These are phyloP conservation scores for Syncephalastrum racemosum DNA, from an alignment of 371 early-diverging fungal genomes.

Conservation along the genomic window DNA sequence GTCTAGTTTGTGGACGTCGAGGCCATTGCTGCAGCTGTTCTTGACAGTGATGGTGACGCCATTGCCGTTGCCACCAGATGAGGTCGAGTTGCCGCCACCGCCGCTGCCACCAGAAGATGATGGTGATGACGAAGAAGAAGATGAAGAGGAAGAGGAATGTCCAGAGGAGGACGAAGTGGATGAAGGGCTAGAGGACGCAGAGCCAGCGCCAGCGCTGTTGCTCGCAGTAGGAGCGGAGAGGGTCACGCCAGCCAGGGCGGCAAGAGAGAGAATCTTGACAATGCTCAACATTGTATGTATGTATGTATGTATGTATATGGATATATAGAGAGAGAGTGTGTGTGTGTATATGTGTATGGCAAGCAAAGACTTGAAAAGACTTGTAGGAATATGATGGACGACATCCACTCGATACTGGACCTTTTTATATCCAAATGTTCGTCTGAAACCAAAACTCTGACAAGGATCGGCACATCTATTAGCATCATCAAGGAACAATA, in stretches of 20 bases:
- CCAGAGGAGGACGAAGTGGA: neutral
- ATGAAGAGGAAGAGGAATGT: neutral
- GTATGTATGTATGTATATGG: neutral
- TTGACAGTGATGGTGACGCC: slow-evolving; percentile 34
- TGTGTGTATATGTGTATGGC: neutral
- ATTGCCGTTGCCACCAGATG: slow-evolving; percentile 6
- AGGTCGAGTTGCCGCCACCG: slow-evolving; percentile 9
- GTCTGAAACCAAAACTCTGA: no score
- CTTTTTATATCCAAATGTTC: no score
- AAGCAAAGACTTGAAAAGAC: no score
- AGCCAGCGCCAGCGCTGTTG: neutral
- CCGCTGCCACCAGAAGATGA: no score
- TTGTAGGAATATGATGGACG: no score
- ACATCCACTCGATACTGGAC: no score
- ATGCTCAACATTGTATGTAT: slow-evolving; percentile 23
- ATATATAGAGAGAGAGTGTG: slow-evolving; percentile 1
- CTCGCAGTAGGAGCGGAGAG: slow-evolving; percentile 13
- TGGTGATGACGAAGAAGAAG: no score
- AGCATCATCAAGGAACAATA: no score
- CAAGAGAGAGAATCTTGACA: slow-evolving; percentile 13
- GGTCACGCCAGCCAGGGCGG: slow-evolving; percentile 20
- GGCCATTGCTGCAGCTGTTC: slow-evolving; percentile 27
- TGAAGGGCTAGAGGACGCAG: neutral
- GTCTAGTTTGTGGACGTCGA: slow-evolving; percentile 33
- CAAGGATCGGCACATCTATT: no score